phyloP scores from a whole-genome alignment of 139 green algal genomes.

The Chara braunii region DNA sequence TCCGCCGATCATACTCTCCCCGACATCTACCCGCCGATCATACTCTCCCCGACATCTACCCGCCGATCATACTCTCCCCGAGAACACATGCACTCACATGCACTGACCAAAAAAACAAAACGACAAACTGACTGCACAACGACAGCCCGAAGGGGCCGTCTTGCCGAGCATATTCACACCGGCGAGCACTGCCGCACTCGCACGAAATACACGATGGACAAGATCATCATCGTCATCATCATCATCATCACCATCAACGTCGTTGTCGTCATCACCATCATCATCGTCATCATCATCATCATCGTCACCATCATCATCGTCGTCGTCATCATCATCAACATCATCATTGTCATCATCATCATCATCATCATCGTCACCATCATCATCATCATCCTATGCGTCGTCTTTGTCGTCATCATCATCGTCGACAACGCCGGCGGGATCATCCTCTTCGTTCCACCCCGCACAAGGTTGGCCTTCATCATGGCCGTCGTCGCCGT shows the following conservation, averaged over 20 bases:
- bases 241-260: neutral
- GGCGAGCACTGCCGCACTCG: no score
- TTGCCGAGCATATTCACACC: no score
- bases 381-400: neutral
- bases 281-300: conserved; percentile 4
- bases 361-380: conserved; percentile 1
- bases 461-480: neutral
- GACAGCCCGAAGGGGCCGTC: no score
- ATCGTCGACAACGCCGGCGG: neutral
- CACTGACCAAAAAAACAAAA: no score
- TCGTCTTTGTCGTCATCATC: neutral
- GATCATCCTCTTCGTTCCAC: neutral
- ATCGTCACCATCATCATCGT: conserved; percentile 1
- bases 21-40: no score
- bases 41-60: no score
- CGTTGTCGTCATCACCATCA: neutral
- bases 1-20: no score
- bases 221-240: neutral
- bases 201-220: no score
- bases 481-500: no score
- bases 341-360: conserved; percentile 3
- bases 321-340: conserved; percentile 1
- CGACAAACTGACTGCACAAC: no score
- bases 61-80: no score
- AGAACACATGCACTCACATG: no score